A percentile compares a stretch with the other conserved stretches of the same genome.
Conservation (phyloP, 192 early-diverging fungal species). For the Coemansia sp. region DNA sequence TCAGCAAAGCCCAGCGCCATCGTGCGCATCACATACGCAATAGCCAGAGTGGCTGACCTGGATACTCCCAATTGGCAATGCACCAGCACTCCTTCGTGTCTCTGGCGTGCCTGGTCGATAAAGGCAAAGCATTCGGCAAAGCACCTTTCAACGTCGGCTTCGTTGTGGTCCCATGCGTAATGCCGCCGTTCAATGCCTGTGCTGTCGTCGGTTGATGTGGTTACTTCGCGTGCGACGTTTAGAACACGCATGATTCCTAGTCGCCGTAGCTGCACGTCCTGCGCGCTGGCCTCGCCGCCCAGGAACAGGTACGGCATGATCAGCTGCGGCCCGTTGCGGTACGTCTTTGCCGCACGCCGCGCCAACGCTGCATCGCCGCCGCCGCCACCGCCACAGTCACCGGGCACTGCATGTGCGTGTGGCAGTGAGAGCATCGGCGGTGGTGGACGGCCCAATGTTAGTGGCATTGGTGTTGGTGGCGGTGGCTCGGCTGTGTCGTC, state of each 20-base stretch:
- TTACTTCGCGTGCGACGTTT: constrained; percentile 31
- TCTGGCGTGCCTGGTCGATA: constrained; percentile 59
- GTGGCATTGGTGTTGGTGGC: not conserved
- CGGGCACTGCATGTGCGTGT: no score
- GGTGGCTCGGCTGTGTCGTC: not conserved
- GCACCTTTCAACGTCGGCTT: constrained; percentile 58
- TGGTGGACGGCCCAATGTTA: no score
- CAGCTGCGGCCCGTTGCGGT: constrained; percentile 30
- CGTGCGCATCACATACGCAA: constrained; percentile 85
- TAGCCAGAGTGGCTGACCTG: constrained; percentile 77
- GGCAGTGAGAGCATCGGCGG: no score
- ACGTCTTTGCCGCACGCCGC: constrained; percentile 28
- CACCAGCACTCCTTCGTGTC: constrained; percentile 64
- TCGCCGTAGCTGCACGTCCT: constrained; percentile 4
- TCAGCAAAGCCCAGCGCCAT: constrained; percentile 53
- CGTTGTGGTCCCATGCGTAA: constrained; percentile 71
- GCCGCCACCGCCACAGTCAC: no score
- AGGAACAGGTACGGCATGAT: constrained; percentile 47
- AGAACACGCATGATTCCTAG: constrained; percentile 18
- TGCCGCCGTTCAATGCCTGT: constrained; percentile 65
- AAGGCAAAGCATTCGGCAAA: constrained; percentile 60
- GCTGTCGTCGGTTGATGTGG: not conserved
- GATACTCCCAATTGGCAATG: constrained; percentile 90
- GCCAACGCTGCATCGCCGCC: constrained; percentile 16
- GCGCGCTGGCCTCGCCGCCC: constrained; percentile 28